Percentiles rank a stretch among this genome's conserved stretches.
Conservation (phyloP, 163 green algal species). For the Trebouxiophyceae sp. region DNA sequence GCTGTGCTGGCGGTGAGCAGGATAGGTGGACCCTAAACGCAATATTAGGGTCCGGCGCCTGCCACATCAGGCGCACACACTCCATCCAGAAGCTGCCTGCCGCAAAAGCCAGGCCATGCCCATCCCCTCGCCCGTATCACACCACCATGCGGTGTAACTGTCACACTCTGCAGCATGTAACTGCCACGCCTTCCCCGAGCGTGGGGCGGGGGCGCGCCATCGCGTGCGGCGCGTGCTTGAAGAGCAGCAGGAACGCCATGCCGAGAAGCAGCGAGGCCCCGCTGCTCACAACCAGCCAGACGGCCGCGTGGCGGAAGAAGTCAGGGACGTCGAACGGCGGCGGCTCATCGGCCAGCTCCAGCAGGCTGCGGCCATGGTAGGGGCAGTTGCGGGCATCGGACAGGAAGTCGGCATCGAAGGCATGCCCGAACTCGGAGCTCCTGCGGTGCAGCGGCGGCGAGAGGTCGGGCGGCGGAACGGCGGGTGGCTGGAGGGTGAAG, state of each 20-base stretch:
- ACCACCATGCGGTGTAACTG: no score
- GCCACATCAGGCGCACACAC: no score
- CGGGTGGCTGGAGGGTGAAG: no score
- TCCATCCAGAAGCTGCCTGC: no score
- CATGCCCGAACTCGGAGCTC: slow-evolving; percentile 22
- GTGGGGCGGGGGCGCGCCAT: slow-evolving; percentile 31
- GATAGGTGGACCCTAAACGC: no score
- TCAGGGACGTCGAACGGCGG: slow-evolving; percentile 18
- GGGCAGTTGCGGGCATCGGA: slow-evolving; percentile 30
- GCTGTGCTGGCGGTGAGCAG: no score
- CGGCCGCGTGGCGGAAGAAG: slow-evolving; percentile 23
- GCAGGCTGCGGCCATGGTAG: neutral
- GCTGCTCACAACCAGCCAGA: slow-evolving; percentile 26
- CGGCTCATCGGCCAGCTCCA: slow-evolving; percentile 1
- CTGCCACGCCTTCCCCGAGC: slow-evolving; percentile 26
- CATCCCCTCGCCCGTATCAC: no score
- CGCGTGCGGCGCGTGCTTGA: slow-evolving; percentile 21
- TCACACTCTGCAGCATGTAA: no score
- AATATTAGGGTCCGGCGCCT: no score
- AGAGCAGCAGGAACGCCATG: slow-evolving; percentile 29
- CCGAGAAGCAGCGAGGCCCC: slow-evolving; percentile 18
- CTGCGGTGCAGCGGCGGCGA: slow-evolving; percentile 10
- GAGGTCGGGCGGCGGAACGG: neutral
- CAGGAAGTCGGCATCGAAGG: slow-evolving; percentile 10
- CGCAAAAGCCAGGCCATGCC: no score